Base-by-base conservation (phyloP, 345 rosid genomes). In the Lepidium didymum region DNA sequence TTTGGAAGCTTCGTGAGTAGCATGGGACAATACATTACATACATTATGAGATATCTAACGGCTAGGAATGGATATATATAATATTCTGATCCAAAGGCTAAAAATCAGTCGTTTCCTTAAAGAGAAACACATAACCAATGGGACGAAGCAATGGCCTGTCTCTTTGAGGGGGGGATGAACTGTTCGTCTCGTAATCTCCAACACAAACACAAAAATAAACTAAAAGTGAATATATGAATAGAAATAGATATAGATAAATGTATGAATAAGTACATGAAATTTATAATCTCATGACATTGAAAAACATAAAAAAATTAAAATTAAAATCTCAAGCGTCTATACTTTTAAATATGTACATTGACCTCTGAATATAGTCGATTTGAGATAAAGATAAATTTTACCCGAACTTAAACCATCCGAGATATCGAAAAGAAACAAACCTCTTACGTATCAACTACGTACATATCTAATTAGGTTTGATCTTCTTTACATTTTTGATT, bases 121-220 rank as follows among this genome's bases (percentile, higher is more conserved):
- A 44, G 69, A 63, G 51, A 54, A 56, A 71, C 69, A 56, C 40
- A 14, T 35, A 71, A 43, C 69, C 63, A 35, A 71, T 71, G 69
- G 75, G 69, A 44, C 29, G 63, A 63, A 23, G 63, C 56, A 55
- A 51, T 27, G 34, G 50, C 63, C 1, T 72, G 75, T 62, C 51
- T 7, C 69, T 42, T 0, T 15, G 16, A 46, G 68, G 69, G 55
- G 68, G 69, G 50, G 56, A 37, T 63, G 69, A 34, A 67, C 23
- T 54, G 25, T 33, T 67, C 54, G 54, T 45, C 63, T 67, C 62
- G 33, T 14, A 54, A 49, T 67, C 53, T 38, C 53, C 54, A 55
- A 38, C 58, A 37, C 13, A 13, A 34, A 19, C 21, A 47, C 9
- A 19, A 62, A 62, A 47, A 18, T 8, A 23, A 0, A 49, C 5